Evolutionary conservation across 129 eudicot genomes (phyloP), one percentile per base, ranked within the genome.

Genomic region (Pittosporum tobira): DNA sequence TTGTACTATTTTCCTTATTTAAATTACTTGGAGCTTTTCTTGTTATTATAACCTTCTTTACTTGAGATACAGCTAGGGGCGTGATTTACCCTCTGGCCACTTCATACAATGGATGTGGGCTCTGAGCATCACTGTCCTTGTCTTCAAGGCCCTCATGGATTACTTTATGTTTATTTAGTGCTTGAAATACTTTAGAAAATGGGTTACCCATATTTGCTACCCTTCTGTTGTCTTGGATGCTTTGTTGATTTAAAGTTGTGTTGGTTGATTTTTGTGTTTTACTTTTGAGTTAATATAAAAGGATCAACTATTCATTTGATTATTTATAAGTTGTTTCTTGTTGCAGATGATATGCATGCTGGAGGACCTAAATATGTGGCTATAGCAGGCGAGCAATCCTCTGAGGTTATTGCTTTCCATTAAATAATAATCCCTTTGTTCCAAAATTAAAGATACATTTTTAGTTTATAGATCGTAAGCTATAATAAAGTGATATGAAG

Each of bases 341-440:
- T 57, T 51, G 25, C 67, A 81, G 95, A 56, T 30, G 56, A 47
- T 21, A 63, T 25, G 26, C 51, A 28, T 40, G 26, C 49, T 48
- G 91, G 73, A 51, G 91, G 72, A 37, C 74, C 48, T 55, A 72
- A 74, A 18, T 80, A 73, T 70, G 79, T 82, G 57, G 95, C 82
- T 37, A 59, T 77, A 62, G 79, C 94, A 31, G 95, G 95, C 37
- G 80, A 74, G 62, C 78, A 77, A 38, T 44, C 71, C 29, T 81
- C 91, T 26, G 81, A 79, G 82, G 93, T 89, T 67, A 52, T 51
- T 63, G 12, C 31, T 10, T 66, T 29, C 22, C 27, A 36, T 29
- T 23, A 25, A 36, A 31, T 7, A 26, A 62, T 34, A 34, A 30
- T n/a, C n/a, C n/a, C n/a, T n/a, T n/a, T n/a, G n/a, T n/a, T n/a